Percentiles rank a stretch among this genome's conserved stretches.
These are phyloP conservation scores for Penicillium bovifimosum DNA, from an alignment of 495 filamentous ascomycete species.

Conservation along the genomic window DNA sequence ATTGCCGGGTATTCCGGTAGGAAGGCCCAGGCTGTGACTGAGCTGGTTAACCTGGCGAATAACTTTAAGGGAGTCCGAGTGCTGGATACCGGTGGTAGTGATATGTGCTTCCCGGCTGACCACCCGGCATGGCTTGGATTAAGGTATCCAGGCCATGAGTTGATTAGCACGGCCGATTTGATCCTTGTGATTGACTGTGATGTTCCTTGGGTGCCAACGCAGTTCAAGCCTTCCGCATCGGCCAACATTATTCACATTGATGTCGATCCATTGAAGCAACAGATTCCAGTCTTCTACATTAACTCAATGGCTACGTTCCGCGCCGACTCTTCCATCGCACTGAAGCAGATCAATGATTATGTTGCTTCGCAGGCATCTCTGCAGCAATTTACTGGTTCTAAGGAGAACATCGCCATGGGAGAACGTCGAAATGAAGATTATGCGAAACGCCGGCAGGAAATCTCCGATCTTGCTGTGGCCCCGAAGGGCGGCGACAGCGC, in stretches of 20 bases:
- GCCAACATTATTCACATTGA: constrained; percentile 79
- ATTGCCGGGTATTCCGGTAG: constrained; percentile 82
- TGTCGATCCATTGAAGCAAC: constrained; percentile 78
- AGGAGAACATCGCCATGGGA: constrained; percentile 47
- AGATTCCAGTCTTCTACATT: constrained; percentile 82
- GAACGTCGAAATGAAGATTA: constrained; percentile 55
- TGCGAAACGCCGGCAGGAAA: constrained; percentile 51
- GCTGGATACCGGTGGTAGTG: constrained; percentile 82
- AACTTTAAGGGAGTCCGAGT: constrained; percentile 70
- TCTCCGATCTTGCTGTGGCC: constrained; percentile 51
- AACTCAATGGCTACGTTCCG: constrained; percentile 68
- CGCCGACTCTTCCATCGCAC: constrained; percentile 62
- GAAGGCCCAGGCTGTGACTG: constrained; percentile 60
- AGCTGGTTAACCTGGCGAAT: constrained; percentile 73
- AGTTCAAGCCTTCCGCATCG: constrained; percentile 46
- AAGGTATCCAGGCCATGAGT: constrained; percentile 68
- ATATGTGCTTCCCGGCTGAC: constrained; percentile 92
- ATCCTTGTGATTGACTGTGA: constrained; percentile 87
- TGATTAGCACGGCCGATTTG: constrained; percentile 70
- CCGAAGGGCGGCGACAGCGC: constrained; percentile 51
- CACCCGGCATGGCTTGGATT: constrained; percentile 71
- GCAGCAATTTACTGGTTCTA: constrained; percentile 40
- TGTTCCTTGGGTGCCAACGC: constrained; percentile 67
- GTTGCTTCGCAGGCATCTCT: constrained; percentile 41
- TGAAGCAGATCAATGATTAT: constrained; percentile 66